Evolutionary conservation across 306 rosid genomes (phyloP), one percentile per base, ranked within the genome.

Genomic region (Pachyrhizus erosus): DNA sequence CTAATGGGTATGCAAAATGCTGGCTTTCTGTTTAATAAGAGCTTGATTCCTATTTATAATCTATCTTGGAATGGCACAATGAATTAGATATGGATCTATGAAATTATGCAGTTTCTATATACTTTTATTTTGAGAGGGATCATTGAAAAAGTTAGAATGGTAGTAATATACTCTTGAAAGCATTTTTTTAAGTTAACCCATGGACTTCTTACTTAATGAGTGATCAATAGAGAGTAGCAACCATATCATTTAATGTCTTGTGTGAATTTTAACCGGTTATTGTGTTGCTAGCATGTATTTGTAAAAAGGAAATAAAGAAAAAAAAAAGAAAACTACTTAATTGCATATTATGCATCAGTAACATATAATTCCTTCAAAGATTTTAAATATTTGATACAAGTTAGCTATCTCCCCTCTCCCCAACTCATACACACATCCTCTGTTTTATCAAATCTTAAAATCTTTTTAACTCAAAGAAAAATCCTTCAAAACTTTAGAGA

Each of bases 381-480:
- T 34, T 34, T 34, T 34, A 5, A 34, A 34, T 34, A 34, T 34
- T 3, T 34, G 39, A 34, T 5, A 34, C 7, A 34, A 34, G 39
- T 34, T 34, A 34, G 39, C 39, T 34, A 34, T n/a, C n/a, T n/a
- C n/a, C 40, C 9, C 40, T 37, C 42, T 37, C 42, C 42, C 42
- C 42, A 37, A 37, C 42, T 37, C 42, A 37, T n/a, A n/a, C 42
- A 37, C 9, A 37, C 9, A 37, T 37, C 42, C 42, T 37, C 42
- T 37, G 42, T 37, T 37, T 27, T 66, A 31, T 64, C 23, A 66
- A 68, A 79, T 54, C 13, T 27, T 78, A 46, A 54, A 39, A 54
- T 69, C 10, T 40, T 5, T 66, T 20, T 3, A 17, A 9, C 13
- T 2, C n/a, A n/a, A 20, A 0, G 6, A 18, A 18, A 80, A 71